phyloP scores from a whole-genome alignment of 306 rosid genomes.

The Castanea crenata region DNA sequence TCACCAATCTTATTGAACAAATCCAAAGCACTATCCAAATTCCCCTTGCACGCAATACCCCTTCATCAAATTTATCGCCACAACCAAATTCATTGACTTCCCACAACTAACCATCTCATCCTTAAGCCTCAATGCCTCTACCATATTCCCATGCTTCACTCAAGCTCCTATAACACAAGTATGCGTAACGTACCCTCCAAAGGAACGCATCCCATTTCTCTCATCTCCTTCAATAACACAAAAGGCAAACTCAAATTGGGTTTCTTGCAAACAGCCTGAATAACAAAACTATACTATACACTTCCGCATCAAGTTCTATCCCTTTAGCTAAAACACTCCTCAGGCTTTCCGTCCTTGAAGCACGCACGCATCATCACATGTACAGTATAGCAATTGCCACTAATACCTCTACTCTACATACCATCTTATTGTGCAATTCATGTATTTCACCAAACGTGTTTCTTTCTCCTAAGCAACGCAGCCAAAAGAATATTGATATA shows the following conservation, averaged over 20 bases:
- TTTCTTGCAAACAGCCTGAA: constrained; percentile 50
- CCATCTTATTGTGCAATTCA: constrained; percentile 48
- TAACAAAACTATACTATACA: constrained; percentile 49
- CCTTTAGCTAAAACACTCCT: constrained; percentile 44
- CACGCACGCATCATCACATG: constrained; percentile 49
- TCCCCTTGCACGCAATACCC: constrained; percentile 29
- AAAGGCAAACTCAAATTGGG: constrained; percentile 33
- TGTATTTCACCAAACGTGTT: constrained; percentile 38
- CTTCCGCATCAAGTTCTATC: constrained; percentile 46
- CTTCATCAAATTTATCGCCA: no score
- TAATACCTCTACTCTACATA: constrained; percentile 25
- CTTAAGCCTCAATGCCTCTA: no score
- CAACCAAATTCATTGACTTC: no score
- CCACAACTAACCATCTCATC: no score
- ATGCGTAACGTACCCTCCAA: not conserved
- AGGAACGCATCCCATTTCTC: constrained; percentile 53
- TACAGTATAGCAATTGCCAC: constrained; percentile 47
- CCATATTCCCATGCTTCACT: no score
- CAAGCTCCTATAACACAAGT: no score
- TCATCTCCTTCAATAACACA: constrained; percentile 60
- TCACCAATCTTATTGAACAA: constrained; percentile 41
- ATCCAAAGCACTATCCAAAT: constrained; percentile 48
- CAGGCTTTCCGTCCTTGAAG: constrained; percentile 42
- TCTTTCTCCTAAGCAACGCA: constrained; percentile 50
- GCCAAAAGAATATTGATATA: not conserved